Evolutionary conservation across 257 asterid species (phyloP).

Genomic region (Fraxinus pennsylvanica): DNA sequence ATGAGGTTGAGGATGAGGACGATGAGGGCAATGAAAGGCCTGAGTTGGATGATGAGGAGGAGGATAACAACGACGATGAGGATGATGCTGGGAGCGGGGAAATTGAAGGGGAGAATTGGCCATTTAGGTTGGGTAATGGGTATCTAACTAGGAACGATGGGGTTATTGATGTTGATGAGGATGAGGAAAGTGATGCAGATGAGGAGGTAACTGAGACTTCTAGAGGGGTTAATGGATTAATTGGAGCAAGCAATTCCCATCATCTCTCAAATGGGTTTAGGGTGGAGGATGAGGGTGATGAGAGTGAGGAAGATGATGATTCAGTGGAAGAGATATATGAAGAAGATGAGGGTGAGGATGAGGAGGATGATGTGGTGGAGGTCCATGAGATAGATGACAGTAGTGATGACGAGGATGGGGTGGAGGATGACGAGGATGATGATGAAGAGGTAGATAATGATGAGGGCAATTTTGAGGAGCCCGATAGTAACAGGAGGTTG

Average conservation of each 20-base stretch:
- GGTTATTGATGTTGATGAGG: constrained; percentile 91
- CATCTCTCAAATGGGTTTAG: constrained; percentile 64
- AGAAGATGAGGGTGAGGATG: constrained; percentile 37
- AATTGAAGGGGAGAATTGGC: constrained; percentile 70
- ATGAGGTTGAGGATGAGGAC: constrained; percentile 55
- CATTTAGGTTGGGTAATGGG: constrained; percentile 51
- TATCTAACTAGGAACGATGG: constrained; percentile 59
- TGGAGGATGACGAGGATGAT: constrained; percentile 62
- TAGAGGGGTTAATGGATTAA: constrained; percentile 45
- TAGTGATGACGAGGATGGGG: constrained; percentile 29
- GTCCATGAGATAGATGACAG: constrained; percentile 35
- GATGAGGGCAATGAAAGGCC: constrained; percentile 20
- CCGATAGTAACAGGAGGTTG: constrained; percentile 64
- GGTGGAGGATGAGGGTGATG: constrained; percentile 39
- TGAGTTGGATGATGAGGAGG: too few relatives aligned
- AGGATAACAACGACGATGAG: too few relatives aligned
- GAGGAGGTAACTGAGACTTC: constrained; percentile 78
- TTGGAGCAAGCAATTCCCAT: constrained; percentile 33
- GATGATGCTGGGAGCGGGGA: constrained; percentile 96
- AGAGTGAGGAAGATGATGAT: constrained; percentile 54
- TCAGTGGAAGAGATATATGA: constrained; percentile 15
- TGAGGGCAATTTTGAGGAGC: constrained; percentile 58
- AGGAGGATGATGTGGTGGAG: constrained; percentile 62
- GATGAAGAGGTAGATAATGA: constrained; percentile 86
- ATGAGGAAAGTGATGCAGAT: constrained; percentile 82